These are phyloP conservation scores for Nitzschia sp. DNA, from an alignment of 108 stramenopile species.

Conservation along the genomic window DNA sequence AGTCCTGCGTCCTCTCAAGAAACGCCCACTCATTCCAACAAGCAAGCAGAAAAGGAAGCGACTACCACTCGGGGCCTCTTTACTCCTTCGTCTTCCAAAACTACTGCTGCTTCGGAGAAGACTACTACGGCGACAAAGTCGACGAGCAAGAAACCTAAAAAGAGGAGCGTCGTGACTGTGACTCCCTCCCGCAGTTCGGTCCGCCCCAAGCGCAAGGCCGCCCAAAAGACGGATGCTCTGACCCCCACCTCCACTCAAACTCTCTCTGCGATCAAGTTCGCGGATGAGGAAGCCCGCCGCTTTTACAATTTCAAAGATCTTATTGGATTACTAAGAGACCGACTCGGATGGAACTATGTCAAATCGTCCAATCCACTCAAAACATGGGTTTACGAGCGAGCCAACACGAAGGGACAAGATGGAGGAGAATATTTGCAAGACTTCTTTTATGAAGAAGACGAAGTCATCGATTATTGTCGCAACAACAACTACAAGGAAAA, in stretches of 20 bases:
- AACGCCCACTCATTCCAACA: background rate
- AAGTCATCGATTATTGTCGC: constrained; percentile 23
- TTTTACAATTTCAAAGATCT: background rate
- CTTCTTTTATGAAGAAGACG: constrained; percentile 24
- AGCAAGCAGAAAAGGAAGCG: background rate
- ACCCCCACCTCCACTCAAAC: background rate
- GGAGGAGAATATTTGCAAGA: constrained; percentile 12
- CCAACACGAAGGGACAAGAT: background rate
- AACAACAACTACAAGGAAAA: constrained; percentile 1
- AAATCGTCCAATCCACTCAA: background rate
- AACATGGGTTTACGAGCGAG: background rate
- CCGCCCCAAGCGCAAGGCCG: constrained; percentile 1
- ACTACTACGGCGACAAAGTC: background rate
- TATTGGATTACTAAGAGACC: background rate
- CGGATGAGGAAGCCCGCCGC: background rate
- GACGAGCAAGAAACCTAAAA: background rate
- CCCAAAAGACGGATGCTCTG: background rate
- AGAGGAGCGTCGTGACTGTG: too few species aligned
- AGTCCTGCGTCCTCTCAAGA: background rate
- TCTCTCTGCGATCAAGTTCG: background rate
- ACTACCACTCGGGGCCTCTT: background rate
- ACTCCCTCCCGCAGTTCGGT: background rate
- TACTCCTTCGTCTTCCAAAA: background rate
- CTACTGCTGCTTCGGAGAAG: background rate
- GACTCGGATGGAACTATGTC: background rate